phyloP scores from a whole-genome alignment of 176 grass and related monocot species.

The Secale cereale region DNA sequence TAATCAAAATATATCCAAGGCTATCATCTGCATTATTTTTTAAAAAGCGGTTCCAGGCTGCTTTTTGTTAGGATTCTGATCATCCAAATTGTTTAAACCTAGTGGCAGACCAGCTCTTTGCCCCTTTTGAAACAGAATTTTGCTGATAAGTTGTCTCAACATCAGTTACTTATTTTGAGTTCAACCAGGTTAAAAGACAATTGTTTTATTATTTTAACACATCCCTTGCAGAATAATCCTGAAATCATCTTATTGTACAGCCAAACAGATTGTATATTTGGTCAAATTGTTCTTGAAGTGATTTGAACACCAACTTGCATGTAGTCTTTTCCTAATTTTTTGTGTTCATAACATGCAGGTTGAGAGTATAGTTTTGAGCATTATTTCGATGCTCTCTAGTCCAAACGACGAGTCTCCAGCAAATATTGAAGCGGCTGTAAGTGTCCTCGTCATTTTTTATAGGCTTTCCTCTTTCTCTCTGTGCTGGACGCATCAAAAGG shows the following conservation, averaged over 20 bases:
- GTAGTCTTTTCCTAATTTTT: neutral
- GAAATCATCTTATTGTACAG: neutral
- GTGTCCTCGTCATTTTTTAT: constrained; percentile 34
- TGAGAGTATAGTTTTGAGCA: constrained; percentile 94
- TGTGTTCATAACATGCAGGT: constrained; percentile 55
- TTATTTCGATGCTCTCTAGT: constrained; percentile 96
- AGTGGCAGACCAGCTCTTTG: neutral
- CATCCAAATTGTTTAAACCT: neutral
- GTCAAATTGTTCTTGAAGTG: neutral
- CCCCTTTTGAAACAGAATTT: neutral
- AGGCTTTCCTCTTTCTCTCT: neutral
- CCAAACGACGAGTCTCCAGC: constrained; percentile 90
- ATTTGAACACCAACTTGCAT: neutral
- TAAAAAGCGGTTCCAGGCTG: neutral
- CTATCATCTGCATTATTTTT: neutral
- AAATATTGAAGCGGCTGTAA: constrained; percentile 93
- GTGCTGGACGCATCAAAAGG: neutral
- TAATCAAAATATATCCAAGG: neutral
- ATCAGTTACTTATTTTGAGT: neutral
- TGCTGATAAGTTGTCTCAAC: neutral
- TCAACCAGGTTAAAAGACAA: neutral
- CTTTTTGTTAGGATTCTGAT: neutral
- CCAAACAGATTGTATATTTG: neutral
- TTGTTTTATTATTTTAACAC: neutral
- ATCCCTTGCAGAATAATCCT: neutral